These are phyloP conservation scores for Chlorella sp. DNA, from an alignment of 139 green algal genomes.

Conservation along the genomic window DNA sequence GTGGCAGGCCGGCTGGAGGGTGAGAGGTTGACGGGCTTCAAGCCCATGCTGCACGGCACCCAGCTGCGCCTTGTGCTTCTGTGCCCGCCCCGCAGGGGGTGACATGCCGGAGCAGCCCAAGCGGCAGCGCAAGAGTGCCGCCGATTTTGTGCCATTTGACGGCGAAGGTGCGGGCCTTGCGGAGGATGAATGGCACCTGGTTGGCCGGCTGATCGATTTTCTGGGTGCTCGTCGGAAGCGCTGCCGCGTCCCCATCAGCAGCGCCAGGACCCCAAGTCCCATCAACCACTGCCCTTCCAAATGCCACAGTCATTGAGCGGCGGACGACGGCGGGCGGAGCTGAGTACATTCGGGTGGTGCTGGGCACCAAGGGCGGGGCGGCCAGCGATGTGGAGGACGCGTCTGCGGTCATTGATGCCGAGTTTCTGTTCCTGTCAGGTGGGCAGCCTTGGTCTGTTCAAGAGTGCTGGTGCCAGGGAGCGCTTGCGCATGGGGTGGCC, in stretches of 20 bases:
- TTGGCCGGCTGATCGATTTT: too few relatives aligned
- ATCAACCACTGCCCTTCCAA: background rate
- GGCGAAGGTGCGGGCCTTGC: background rate
- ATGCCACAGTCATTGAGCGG: slow-evolving; percentile 40
- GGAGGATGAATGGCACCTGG: background rate
- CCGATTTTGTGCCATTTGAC: slow-evolving; percentile 17
- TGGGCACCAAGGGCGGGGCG: slow-evolving; percentile 33
- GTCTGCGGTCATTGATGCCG: slow-evolving; percentile 57
- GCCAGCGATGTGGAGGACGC: slow-evolving; percentile 29
- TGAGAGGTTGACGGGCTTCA: too few relatives aligned
- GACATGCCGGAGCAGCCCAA: slow-evolving; percentile 37
- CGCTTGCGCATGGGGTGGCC: too few relatives aligned
- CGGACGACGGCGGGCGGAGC: slow-evolving; percentile 44
- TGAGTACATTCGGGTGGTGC: slow-evolving; percentile 56
- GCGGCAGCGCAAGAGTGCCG: slow-evolving; percentile 6
- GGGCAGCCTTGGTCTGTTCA: background rate
- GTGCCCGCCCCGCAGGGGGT: background rate
- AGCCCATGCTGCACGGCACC: too few relatives aligned
- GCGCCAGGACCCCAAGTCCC: too few relatives aligned
- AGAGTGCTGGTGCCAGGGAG: too few relatives aligned
- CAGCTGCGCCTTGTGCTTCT: background rate
- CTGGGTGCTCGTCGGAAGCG: too few relatives aligned
- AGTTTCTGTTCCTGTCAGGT: slow-evolving; percentile 67
- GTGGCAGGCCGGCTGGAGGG: too few relatives aligned
- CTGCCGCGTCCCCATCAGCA: too few relatives aligned